These are phyloP conservation scores for Cytospora mali DNA, from an alignment of 2,329 filamentous ascomycete species.

Conservation along the genomic window DNA sequence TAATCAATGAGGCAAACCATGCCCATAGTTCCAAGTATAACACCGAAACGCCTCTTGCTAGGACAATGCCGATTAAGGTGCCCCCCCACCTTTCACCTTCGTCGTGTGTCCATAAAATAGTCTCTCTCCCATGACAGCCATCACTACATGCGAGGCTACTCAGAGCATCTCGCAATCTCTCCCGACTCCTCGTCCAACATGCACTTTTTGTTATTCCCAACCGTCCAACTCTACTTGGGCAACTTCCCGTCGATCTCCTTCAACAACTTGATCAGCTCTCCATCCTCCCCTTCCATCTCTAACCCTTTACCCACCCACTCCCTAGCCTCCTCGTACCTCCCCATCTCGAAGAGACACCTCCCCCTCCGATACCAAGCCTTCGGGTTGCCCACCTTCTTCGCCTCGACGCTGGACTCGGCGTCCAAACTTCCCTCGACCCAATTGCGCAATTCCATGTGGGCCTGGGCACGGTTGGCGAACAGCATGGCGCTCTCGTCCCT, in stretches of 20 bases:
- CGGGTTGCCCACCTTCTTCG: slow-evolving; percentile 81
- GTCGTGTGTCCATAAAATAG: neutral
- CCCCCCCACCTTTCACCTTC: no score
- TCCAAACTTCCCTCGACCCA: slow-evolving; percentile 90
- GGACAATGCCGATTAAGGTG: neutral
- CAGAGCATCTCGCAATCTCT: neutral
- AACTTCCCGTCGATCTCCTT: slow-evolving; percentile 61
- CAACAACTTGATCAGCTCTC: slow-evolving; percentile 63
- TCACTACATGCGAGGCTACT: neutral
- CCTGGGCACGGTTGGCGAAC: slow-evolving; percentile 87
- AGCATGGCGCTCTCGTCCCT: slow-evolving; percentile 81
- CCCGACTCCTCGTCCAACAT: neutral
- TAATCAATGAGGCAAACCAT: neutral
- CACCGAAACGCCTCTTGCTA: slow-evolving; percentile 14
- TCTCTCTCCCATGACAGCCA: neutral
- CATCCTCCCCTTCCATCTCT: slow-evolving; percentile 78
- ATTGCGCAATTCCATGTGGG: slow-evolving; percentile 76
- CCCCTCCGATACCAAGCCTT: slow-evolving; percentile 95
- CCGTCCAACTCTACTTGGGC: slow-evolving; percentile 40
- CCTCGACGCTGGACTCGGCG: slow-evolving; percentile 84
- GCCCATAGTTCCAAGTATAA: neutral
- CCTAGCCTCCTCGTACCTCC: slow-evolving; percentile 76
- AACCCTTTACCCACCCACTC: slow-evolving; percentile 76
- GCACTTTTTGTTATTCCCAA: slow-evolving; percentile 29
- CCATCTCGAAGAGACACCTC: slow-evolving; percentile 89